phyloP scores from a whole-genome alignment of 1,284 basidiomycete genomes.

The Fomitopsis betulina region DNA sequence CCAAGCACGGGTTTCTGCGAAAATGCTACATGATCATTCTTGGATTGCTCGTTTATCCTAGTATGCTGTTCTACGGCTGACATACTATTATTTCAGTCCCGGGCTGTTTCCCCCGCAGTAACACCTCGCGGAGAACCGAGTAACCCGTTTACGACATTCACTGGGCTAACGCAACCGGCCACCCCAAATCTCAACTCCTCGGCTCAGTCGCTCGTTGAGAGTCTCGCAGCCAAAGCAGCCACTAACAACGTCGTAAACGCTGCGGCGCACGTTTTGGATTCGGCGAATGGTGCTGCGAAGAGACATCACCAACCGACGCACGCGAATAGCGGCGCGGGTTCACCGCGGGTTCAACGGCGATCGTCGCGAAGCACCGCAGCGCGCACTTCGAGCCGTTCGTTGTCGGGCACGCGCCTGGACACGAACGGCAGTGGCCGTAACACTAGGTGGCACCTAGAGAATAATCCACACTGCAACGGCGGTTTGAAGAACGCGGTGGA shows the following conservation, averaged over 20 bases:
- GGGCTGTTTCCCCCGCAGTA: slow-evolving; percentile 33
- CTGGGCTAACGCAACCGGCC: slow-evolving; percentile 14
- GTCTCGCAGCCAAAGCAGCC: slow-evolving; percentile 13
- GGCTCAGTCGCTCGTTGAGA: slow-evolving; percentile 19
- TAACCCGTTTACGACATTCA: slow-evolving; percentile 38
- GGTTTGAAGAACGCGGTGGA: slow-evolving; percentile 77
- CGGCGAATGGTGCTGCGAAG: slow-evolving; percentile 14
- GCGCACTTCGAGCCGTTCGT: slow-evolving; percentile 33
- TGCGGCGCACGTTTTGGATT: slow-evolving; percentile 1
- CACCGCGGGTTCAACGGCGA: slow-evolving; percentile 26
- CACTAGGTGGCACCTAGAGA: slow-evolving; percentile 52
- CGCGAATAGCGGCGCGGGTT: slow-evolving; percentile 17
- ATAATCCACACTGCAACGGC: slow-evolving; percentile 70
- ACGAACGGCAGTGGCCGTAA: slow-evolving; percentile 14
- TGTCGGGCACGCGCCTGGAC: slow-evolving; percentile 46
- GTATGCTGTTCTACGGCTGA: too few relatives aligned
- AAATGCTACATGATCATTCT: too few relatives aligned
- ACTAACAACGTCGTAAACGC: slow-evolving; percentile 2
- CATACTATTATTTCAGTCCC: slow-evolving; percentile 28
- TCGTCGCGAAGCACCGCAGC: slow-evolving; percentile 28
- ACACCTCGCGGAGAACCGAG: slow-evolving; percentile 33
- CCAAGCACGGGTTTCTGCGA: not conserved
- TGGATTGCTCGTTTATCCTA: too few relatives aligned
- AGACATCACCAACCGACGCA: slow-evolving; percentile 28
- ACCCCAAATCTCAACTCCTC: slow-evolving; percentile 6